phyloP scores from a whole-genome alignment of 148 eudicot species.

The Fagopyrum tataricum region DNA sequence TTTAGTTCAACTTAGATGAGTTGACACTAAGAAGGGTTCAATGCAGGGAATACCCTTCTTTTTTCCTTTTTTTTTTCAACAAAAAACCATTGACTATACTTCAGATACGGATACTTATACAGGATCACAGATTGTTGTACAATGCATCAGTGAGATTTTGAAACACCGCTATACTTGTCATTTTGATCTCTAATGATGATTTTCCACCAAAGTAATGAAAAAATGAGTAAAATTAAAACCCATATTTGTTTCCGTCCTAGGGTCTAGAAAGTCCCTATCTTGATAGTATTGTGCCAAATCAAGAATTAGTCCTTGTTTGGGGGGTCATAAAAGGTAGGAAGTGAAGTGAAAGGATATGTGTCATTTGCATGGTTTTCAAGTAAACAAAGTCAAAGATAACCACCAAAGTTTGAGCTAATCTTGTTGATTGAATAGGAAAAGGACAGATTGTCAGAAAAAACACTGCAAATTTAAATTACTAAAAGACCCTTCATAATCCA shows the following conservation, averaged over 20 bases:
- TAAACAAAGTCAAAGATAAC: slow-evolving; percentile 4
- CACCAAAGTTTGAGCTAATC: not conserved
- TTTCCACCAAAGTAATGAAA: not conserved
- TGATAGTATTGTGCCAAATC: not conserved
- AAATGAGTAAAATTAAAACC: too few relatives aligned
- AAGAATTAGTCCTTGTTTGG: slow-evolving; percentile 9
- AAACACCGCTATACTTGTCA: not conserved
- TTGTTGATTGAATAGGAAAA: not conserved
- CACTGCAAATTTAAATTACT: not conserved
- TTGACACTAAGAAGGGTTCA: not conserved
- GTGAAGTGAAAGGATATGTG: not conserved
- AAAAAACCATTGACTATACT: too few relatives aligned
- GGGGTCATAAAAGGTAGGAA: not conserved
- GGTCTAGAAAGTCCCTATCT: not conserved
- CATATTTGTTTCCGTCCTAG: too few relatives aligned
- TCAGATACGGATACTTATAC: too few relatives aligned
- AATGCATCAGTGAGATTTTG: not conserved
- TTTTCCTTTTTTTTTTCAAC: not conserved
- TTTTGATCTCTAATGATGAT: not conserved
- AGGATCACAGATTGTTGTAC: too few relatives aligned
- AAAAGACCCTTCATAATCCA: not conserved
- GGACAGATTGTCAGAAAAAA: not conserved
- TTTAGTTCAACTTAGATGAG: not conserved
- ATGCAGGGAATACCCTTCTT: not conserved
- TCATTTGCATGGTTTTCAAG: not conserved